Evolutionary conservation across 768 basidiomycete genomes (phyloP), one percentile per base, ranked within the genome.

Genomic region (Xerocomus spinulosus): DNA sequence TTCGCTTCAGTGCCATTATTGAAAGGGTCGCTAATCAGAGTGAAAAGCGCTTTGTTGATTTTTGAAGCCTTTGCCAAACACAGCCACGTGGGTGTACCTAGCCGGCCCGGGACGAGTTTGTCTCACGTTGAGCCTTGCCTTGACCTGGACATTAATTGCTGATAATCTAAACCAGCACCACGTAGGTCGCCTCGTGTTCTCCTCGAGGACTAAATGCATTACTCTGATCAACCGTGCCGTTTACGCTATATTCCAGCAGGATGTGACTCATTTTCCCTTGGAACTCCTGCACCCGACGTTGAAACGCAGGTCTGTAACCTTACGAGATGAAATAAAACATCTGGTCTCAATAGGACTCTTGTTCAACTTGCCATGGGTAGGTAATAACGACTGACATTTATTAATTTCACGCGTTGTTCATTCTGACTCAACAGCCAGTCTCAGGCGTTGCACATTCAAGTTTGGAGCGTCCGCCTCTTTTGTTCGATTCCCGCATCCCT

Each of bases 1-100:
- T 59, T 53, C 57, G 64, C 25, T 68, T 68, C n/a, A 50, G 57
- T 17, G 53, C 52, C 66, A 66, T 66, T 23, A 24, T 34, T 17
- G 43, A 38, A 49, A 25, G 25, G n/a, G n/a, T n/a, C n/a, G n/a
- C n/a, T n/a, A n/a, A n/a, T n/a, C n/a, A n/a, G n/a, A n/a, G n/a
- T n/a, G n/a, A n/a, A n/a, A n/a, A n/a, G n/a, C n/a, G n/a, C n/a
- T 59, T 62, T 28, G 26, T 28, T 28, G 26, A 28, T 28, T 28
- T 28, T 10, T 28, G 26, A 59, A 42, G 52, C 47, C 28, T 48
- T 56, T 53, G 57, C 54, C 64, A 62, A 64, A 59, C 42, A 64
- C 40, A 12, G 41, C 48, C 58, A 60, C 50, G 49, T 52, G 55
- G 17, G 5, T 34, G 5, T 4, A 20, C 18, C 15, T 29, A 15